Evolutionary conservation across 371 early-diverging fungal species (phyloP).

Genomic region (Spiromyces aspiralis): DNA sequence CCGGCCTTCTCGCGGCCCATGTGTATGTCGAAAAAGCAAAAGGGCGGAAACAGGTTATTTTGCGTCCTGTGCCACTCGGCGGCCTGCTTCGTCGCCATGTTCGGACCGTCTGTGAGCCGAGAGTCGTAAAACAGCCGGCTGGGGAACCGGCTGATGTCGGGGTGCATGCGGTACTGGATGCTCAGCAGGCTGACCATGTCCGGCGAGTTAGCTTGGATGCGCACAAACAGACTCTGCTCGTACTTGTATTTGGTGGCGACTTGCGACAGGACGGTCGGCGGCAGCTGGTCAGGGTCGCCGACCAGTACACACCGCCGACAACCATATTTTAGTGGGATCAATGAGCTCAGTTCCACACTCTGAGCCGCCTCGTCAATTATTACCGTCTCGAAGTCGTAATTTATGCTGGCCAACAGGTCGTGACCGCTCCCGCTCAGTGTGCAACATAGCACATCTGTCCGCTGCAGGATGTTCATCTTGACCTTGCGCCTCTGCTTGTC

Average conservation of each 20-base stretch:
- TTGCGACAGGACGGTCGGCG: constrained; percentile 78
- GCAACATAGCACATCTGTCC: constrained; percentile 58
- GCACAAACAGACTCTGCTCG: constrained; percentile 77
- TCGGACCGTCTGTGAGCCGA: constrained; percentile 56
- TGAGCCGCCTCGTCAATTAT: constrained; percentile 98
- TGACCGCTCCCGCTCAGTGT: constrained; percentile 83
- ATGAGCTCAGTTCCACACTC: constrained; percentile 70
- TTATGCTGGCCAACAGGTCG: constrained; percentile 47
- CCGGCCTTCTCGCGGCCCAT: constrained; percentile 53
- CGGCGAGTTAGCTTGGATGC: constrained; percentile 42
- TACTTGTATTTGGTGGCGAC: constrained; percentile 56
- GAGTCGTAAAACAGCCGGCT: constrained; percentile 67
- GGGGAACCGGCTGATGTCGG: constrained; percentile 75
- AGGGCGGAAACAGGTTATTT: constrained; percentile 49
- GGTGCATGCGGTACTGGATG: constrained; percentile 97
- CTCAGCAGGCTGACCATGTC: constrained; percentile 55
- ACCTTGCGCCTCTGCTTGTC: constrained; percentile 31
- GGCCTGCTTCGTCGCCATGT: constrained; percentile 36
- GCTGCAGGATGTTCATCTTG: constrained; percentile 46
- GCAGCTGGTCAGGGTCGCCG: constrained; percentile 97
- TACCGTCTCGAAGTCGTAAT: constrained; percentile 54
- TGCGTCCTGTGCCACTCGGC: constrained; percentile 61
- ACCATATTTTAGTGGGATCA: constrained; percentile 84
- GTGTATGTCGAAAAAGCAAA: constrained; percentile 56
- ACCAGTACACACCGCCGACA: constrained; percentile 76